Evolutionary conservation across 768 basidiomycete genomes (phyloP), one percentile per base, ranked within the genome.

Genomic region (Xerocomellus amylosporus): DNA sequence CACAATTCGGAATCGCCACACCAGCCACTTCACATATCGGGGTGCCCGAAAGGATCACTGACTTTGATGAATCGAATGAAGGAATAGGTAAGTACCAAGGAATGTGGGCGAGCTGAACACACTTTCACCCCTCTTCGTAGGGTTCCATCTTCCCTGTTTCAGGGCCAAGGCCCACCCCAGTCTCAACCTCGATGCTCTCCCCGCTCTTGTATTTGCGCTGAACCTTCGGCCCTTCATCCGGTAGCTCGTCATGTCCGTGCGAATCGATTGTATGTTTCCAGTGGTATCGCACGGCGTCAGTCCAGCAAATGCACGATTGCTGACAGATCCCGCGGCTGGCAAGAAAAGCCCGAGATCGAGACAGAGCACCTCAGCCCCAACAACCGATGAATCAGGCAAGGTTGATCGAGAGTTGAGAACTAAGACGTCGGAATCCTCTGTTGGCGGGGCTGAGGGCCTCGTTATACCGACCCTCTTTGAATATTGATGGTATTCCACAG

Each of bases 91-190:
- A 53, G 36, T 30, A 8, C 10, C 22, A 20, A 19, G 1, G n/a
- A 24, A 24, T 8, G 8, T 46, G 28, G 3, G 20, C 10, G 19
- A 36, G 26, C 17, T 31, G 40, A 41, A 31, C 58, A 42, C 48
- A 68, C 66, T 44, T 54, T 58, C 61, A 63, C 15, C 60, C 47
- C 17, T 68, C 65, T 50, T 65, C 58, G 38, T 60, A 67, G 17
- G 46, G 31, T 10, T 47, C 54, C 17, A 54, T 34, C 37, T 49
- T 39, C 9, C 64, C 64, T 19, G 59, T 61, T 33, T 56, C 33
- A 0, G 57, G 66, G 38, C 54, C 53, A 4, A 56, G 1, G 31
- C 58, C 54, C 15, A 56, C 28, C 26, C 56, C 61, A 15, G 40
- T 58, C 39, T 68, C 59, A 10, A 68, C 53, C 10, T 57, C 53